These are phyloP conservation scores for Carex pumila DNA, from an alignment of 176 grass and related monocot species.

Conservation along the genomic window DNA sequence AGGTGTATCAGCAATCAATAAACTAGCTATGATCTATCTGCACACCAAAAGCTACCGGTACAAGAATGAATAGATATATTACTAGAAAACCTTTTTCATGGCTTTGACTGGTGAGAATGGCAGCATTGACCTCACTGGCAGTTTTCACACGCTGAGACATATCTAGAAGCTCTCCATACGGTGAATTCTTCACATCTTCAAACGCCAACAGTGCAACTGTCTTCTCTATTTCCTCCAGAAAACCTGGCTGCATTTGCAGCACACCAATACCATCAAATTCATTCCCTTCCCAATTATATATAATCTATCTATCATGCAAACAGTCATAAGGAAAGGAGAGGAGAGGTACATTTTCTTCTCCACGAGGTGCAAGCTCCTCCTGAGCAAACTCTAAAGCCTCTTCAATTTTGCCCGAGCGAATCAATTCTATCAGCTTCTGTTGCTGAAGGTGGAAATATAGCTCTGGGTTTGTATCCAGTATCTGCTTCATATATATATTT, in stretches of 20 bases:
- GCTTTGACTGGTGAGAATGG: constrained; percentile 96
- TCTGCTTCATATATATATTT: constrained; percentile 37
- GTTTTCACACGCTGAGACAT: constrained; percentile 91
- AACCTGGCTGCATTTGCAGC: constrained; percentile 59
- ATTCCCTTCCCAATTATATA: background rate
- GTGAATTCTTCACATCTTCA: constrained; percentile 89
- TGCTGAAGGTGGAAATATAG: constrained; percentile 98
- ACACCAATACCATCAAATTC: background rate
- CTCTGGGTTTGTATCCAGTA: constrained; percentile 93
- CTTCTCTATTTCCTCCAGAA: constrained; percentile 94
- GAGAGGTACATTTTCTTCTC: constrained; percentile 82
- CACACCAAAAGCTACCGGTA: background rate
- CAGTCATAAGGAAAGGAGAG: constrained; percentile 19
- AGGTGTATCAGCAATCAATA: background rate
- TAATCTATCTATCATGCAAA: background rate
- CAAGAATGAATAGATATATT: background rate
- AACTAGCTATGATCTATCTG: background rate
- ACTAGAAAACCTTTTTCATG: constrained; percentile 80
- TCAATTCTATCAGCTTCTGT: constrained; percentile 96
- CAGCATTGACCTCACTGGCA: constrained; percentile 90
- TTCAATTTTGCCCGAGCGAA: constrained; percentile 77
- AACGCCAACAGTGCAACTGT: constrained; percentile 87
- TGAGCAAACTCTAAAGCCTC: constrained; percentile 97
- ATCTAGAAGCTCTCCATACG: constrained; percentile 83
- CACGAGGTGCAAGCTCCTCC: constrained; percentile 90